Evolutionary conservation across 257 asterid genomes (phyloP), one percentile per base, ranked within the genome.

Genomic region (Solanum peruvianum): DNA sequence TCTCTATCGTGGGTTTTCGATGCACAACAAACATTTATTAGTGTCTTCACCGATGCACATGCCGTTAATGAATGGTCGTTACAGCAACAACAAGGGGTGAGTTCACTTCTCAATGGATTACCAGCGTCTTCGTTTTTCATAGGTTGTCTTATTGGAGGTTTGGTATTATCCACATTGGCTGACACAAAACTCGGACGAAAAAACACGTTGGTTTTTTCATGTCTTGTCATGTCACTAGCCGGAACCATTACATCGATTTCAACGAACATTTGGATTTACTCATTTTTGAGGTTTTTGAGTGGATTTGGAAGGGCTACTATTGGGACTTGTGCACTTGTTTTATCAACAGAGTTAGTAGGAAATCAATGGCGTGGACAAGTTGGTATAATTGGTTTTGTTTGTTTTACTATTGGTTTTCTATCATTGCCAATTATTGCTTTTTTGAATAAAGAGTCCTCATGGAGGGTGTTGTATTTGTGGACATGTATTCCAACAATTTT

Each of bases 1-100:
- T 93, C 98, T 1, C 62, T 95, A 14, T 92, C 98, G 3, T 95
- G 98, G 96, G 52, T 91, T 83, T 94, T 95, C 88, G 98, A 95
- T 33, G 98, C 96, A 0, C 98, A 95, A 62, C 96, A 91, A 64
- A 86, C 92, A 6, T 95, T 95, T 91, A 92, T 94, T 86, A 90
- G 90, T 25, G 86, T 94, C 62, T 95, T 95, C 69, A 91, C 98
- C 0, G 98, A 95, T 58, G 31, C 92, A 0, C 89, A 94, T 60
- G 89, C 91, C 6, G 67, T 95, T 1, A 93, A 95, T 0, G 96
- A 95, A 44, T 95, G 97, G 98, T 92, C 94, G 0, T 92, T 93
- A 72, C 86, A 25, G 0, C 18, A 89, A 85, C 25, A 60, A 0
- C 18, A 89, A 85, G 92, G 95, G 87, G 88, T 92, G 1, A 90